Evolutionary conservation across 2,329 filamentous ascomycete species (phyloP).

Genomic region (Claviceps purpurea): DNA sequence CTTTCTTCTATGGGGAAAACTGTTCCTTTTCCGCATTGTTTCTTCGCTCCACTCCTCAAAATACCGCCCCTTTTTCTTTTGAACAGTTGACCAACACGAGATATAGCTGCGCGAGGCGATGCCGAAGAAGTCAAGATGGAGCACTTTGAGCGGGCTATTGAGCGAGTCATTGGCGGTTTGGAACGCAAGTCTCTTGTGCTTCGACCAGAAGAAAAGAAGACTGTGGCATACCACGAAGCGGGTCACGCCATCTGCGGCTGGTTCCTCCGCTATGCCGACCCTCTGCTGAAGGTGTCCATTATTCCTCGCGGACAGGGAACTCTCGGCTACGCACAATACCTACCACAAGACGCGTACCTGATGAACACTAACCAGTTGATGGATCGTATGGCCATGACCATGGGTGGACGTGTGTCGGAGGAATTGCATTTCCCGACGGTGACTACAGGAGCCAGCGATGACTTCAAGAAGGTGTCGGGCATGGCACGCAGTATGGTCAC

Average conservation of each 20-base stretch:
- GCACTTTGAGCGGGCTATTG: slow-evolving; percentile 95
- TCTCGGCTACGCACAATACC: slow-evolving; percentile 90
- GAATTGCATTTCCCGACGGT: slow-evolving; percentile 95
- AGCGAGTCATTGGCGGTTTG: slow-evolving; percentile 88
- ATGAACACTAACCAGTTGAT: slow-evolving; percentile 94
- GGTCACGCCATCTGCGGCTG: slow-evolving; percentile 97
- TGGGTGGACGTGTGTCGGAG: slow-evolving; percentile 88
- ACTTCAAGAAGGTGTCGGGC: slow-evolving; percentile 95
- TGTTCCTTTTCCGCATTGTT: no score
- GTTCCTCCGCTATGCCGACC: slow-evolving; percentile 95
- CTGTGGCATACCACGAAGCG: slow-evolving; percentile 95
- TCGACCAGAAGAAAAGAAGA: slow-evolving; percentile 84
- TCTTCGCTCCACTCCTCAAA: background rate
- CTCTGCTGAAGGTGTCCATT: slow-evolving; percentile 94
- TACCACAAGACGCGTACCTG: slow-evolving; percentile 88
- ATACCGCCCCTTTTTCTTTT: slow-evolving; percentile 15
- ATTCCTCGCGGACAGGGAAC: slow-evolving; percentile 91
- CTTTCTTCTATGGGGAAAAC: no score
- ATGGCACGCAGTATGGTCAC: slow-evolving; percentile 98
- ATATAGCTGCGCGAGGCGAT: slow-evolving; percentile 64
- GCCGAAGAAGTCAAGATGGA: slow-evolving; percentile 71
- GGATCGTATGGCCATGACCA: slow-evolving; percentile 99
- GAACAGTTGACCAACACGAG: slow-evolving; percentile 8
- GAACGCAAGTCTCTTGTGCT: slow-evolving; percentile 96
- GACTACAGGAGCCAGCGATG: slow-evolving; percentile 86